Evolutionary conservation across 1,284 basidiomycete species (phyloP).

Genomic region (Thecaphora thlaspeos): DNA sequence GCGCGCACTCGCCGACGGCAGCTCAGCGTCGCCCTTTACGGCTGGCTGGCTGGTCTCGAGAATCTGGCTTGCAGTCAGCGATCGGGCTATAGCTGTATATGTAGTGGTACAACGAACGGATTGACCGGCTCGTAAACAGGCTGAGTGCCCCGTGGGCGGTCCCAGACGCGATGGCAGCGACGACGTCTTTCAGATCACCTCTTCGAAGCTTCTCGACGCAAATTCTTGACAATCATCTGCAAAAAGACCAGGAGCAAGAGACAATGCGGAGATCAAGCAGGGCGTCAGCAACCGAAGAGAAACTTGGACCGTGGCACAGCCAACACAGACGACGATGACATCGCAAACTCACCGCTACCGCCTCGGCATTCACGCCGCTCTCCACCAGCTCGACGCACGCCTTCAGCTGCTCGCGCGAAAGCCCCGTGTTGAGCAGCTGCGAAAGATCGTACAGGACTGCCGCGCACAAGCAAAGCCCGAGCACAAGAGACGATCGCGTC

Average conservation of each 20-base stretch:
- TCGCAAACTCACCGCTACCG: constrained; percentile 69
- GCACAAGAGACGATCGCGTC: too few species aligned
- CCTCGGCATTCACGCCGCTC: constrained; percentile 78
- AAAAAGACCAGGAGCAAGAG: neutral
- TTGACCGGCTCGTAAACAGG: too few species aligned
- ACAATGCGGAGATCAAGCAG: neutral
- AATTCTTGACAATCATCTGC: constrained; percentile 20
- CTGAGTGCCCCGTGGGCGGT: too few species aligned
- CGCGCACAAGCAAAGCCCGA: too few species aligned
- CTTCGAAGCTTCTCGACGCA: constrained; percentile 31
- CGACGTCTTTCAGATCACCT: constrained; percentile 3
- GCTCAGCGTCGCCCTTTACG: too few species aligned
- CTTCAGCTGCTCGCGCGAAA: constrained; percentile 77
- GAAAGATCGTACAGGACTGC: constrained; percentile 77
- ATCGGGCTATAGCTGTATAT: too few species aligned
- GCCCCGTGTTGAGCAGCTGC: constrained; percentile 74
- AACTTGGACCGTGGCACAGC: neutral
- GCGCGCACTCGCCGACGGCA: too few species aligned
- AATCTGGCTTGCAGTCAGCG: too few species aligned
- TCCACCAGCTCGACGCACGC: constrained; percentile 81
- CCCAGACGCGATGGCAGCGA: too few species aligned
- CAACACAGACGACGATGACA: neutral
- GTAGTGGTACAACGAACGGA: too few species aligned
- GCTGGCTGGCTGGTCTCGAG: too few species aligned
- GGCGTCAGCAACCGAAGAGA: too few species aligned